Base-by-base conservation (phyloP, 768 basidiomycete genomes). In the Termitomyces eurrhizus region DNA sequence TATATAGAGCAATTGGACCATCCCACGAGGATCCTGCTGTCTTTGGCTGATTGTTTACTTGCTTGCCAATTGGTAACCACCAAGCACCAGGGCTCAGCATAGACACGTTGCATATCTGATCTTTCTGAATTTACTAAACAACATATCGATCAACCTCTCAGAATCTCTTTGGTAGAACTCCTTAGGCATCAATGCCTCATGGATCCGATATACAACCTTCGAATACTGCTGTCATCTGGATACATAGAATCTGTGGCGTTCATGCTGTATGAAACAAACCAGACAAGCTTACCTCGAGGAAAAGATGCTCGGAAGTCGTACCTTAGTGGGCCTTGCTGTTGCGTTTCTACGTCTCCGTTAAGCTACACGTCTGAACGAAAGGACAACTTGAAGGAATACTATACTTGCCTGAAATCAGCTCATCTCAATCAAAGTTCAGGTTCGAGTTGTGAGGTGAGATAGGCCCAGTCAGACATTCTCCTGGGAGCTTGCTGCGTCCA, bases 181-280 rank as follows among this genome's bases (percentile, higher is more conserved):
- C 35, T 29, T 33, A 33, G 51, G 57, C 14, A 41, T 48, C 36
- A 57, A 58, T 41, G 45, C 64, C 61, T 65, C 61, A 52, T 60
- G 61, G 36, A 58, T 62, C 56, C 35, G 46, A 60, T 54, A 53
- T 13, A 26, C 42, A 58, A 11, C 11, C 45, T 32, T 16, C 44
- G 41, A 33, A 32, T 37, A 35, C 39, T 45, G 54, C 52, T 46
- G 52, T 21, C 46, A 60, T 41, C 35, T 48, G 41, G 7, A 53
- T 37, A 11, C 26, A 45, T 52, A 50, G 35, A 50, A 50, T 35
- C 3, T 62, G 59, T 65, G 64, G 64, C 61, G 59, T 62, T 39
- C 49, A 37, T 24, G 44, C n/a, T 53, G 56, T 36, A 46, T 24
- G 41, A 29, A 39, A 32, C 39, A 44, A 41, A 26, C 35, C 13